Conservation (phyloP, 192 early-diverging fungal species). For the Fimicolochytrium jonesii region DNA sequence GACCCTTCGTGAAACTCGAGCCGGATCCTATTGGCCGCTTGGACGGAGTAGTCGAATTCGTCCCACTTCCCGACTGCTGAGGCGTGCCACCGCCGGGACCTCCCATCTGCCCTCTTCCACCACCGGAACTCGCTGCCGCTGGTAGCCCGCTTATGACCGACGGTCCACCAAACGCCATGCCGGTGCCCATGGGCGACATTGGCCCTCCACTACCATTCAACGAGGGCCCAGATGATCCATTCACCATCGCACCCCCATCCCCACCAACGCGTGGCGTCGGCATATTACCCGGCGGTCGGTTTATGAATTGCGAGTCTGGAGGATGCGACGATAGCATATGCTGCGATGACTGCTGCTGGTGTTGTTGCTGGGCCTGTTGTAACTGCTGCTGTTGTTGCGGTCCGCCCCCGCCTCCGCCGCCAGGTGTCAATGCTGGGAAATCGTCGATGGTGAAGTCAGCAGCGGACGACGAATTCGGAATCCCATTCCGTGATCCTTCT, state of each 20-base stretch:
- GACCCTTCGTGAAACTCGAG: conserved; percentile 28
- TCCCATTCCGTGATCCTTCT: conserved; percentile 8
- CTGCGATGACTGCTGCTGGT: conserved; percentile 4
- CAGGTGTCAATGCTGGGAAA: conserved; percentile 29
- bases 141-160: conserved; percentile 35
- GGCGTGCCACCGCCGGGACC: background rate
- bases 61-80: background rate
- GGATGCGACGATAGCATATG: conserved; percentile 24
- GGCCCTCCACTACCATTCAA: too few relatives aligned
- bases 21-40: conserved; percentile 24
- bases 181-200: conserved; percentile 29
- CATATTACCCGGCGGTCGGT: background rate
- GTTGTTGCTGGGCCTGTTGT: conserved; percentile 18
- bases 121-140: conserved; percentile 19
- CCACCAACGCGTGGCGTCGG: background rate
- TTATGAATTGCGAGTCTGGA: conserved; percentile 16
- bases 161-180: conserved; percentile 27
- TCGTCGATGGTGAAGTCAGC: conserved; percentile 32
- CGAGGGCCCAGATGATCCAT: conserved; percentile 31
- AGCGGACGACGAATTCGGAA: background rate
- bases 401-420: conserved; percentile 4
- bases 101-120: conserved; percentile 6
- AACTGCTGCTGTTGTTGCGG: conserved; percentile 23
- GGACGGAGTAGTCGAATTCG: background rate
- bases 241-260: conserved; percentile 19